Conservation (phyloP, 495 filamentous ascomycete genomes). For the Chaetomium fimeti region DNA sequence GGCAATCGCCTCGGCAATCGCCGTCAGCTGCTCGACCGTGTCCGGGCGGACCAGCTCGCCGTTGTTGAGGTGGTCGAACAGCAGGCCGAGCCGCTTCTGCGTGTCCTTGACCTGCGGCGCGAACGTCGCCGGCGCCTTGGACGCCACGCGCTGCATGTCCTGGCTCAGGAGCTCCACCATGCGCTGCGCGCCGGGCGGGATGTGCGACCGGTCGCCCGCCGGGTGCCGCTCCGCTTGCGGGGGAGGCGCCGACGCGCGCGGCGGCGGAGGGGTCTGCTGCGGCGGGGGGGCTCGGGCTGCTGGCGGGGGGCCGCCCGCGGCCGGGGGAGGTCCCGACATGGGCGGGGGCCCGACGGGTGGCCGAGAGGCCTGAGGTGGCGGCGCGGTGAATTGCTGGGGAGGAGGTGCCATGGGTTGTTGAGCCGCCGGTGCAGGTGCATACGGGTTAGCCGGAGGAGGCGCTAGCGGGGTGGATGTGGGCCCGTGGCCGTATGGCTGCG, state of each 20-base stretch:
- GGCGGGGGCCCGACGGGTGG: constrained; percentile 43
- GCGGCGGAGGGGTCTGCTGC: constrained; percentile 48
- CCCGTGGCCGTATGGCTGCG: constrained; percentile 48
- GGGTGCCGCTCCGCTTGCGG: constrained; percentile 63
- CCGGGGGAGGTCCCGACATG: constrained; percentile 50
- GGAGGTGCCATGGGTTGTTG: constrained; percentile 30
- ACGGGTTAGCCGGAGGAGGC: constrained; percentile 55
- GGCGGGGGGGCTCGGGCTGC: constrained; percentile 32
- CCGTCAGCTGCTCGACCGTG: constrained; percentile 63
- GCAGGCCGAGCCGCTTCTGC: constrained; percentile 81
- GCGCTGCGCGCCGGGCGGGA: constrained; percentile 69
- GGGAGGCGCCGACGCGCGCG: constrained; percentile 36
- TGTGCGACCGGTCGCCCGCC: constrained; percentile 86
- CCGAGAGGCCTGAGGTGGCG: constrained; percentile 33
- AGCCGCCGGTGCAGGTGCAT: constrained; percentile 50
- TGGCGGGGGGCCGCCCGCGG: constrained; percentile 42
- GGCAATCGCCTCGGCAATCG: constrained; percentile 66
- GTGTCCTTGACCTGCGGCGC: constrained; percentile 85
- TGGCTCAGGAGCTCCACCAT: constrained; percentile 76
- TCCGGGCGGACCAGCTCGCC: constrained; percentile 81
- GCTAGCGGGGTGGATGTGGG: constrained; percentile 35
- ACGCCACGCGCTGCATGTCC: constrained; percentile 85
- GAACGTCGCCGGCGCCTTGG: constrained; percentile 76
- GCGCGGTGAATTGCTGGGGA: constrained; percentile 37
- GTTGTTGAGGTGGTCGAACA: constrained; percentile 97